Conservation (phyloP, 148 eudicot genomes). For the Rhododendron henanense region DNA sequence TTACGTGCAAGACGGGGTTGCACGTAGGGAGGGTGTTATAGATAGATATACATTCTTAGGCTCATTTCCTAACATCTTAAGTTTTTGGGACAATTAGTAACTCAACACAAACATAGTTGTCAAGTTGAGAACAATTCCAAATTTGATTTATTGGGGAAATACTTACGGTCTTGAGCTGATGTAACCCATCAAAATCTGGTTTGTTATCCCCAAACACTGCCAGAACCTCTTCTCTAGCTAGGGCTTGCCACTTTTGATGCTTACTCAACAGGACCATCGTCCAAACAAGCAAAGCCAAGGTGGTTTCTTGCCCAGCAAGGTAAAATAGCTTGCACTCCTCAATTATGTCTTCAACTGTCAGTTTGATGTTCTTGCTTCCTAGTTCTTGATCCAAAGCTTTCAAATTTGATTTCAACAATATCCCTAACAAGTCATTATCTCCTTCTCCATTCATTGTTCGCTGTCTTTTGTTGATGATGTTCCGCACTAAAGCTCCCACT, state of each 20-base stretch:
- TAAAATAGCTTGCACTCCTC: conserved; percentile 9
- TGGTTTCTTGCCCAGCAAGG: not conserved
- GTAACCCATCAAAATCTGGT: not conserved
- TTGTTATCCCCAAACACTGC: no score
- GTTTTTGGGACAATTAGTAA: no score
- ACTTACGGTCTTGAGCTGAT: conserved; percentile 7
- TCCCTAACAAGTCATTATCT: not conserved
- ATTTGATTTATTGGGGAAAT: no score
- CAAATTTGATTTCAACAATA: not conserved
- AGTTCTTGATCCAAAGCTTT: no score
- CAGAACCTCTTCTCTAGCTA: conserved; percentile 2
- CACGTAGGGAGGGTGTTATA: no score
- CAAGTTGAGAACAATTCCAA: no score
- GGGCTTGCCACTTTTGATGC: conserved; percentile 12
- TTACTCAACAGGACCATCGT: conserved; percentile 7
- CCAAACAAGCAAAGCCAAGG: not conserved
- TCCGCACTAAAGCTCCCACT: conserved; percentile 5
- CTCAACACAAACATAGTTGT: no score
- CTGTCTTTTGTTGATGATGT: conserved; percentile 16
- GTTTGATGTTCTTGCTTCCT: no score
- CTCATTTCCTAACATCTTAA: no score
- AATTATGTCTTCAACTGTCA: no score
- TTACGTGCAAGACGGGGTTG: no score
- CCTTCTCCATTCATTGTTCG: not conserved
- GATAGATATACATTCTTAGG: no score